A percentile compares a stretch with the other conserved stretches of the same genome.
phyloP scores from a whole-genome alignment of 2,329 filamentous ascomycete genomes.

The Delphinella strobiligena region DNA sequence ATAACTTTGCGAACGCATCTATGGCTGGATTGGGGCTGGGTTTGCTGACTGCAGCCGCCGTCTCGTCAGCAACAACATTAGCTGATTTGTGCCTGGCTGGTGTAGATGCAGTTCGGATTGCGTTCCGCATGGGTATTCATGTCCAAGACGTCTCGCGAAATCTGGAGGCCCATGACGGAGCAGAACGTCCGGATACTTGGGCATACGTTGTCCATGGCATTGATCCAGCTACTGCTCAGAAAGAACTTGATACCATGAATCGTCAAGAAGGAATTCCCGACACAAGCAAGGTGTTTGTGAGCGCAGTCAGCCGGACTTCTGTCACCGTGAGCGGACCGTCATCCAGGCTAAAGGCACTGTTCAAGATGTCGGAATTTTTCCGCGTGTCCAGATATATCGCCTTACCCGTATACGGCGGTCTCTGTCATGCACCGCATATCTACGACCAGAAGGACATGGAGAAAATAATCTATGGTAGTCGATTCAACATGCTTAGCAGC shows the following conservation, averaged over 20 bases:
- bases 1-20: too few species aligned
- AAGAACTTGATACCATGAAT: constrained; percentile 45
- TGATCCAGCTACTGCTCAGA: constrained; percentile 39
- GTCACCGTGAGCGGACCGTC: constrained; percentile 51
- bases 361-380: constrained; percentile 36
- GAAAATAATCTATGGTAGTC: too few species aligned
- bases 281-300: constrained; percentile 44
- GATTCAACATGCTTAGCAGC: too few species aligned
- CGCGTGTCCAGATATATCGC: constrained; percentile 38
- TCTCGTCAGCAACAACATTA: constrained; percentile 51
- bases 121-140: constrained; percentile 48
- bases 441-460: too few species aligned
- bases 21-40: too few species aligned
- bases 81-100: constrained; percentile 50
- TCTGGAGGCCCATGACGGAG: constrained; percentile 34
- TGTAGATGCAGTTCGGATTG: constrained; percentile 51
- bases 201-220: constrained; percentile 52
- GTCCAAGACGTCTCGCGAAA: constrained; percentile 31
- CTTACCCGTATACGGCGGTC: constrained; percentile 45
- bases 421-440: too few species aligned
- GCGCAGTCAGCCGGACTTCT: constrained; percentile 46
- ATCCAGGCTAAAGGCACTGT: constrained; percentile 38
- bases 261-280: constrained; percentile 37
- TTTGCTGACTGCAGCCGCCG: constrained; percentile 55
- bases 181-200: constrained; percentile 54